These are phyloP conservation scores for Fraxinus albicans DNA, from an alignment of 305 asterid genomes.

Conservation along the genomic window DNA sequence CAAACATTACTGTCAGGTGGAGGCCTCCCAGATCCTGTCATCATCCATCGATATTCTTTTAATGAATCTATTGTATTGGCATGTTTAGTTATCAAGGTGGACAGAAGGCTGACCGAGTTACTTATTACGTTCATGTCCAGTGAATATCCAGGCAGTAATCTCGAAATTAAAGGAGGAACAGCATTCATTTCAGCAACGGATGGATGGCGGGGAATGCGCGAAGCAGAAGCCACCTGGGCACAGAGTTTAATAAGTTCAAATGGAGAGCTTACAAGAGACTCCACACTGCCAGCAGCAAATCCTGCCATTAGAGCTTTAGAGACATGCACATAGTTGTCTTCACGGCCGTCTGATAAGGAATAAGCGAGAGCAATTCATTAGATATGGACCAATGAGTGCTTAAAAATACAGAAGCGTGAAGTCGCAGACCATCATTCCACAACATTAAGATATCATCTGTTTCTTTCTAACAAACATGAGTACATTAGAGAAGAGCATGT, in stretches of 20 bases:
- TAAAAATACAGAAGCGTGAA: background rate
- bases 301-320: conserved; percentile 89
- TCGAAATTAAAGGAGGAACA: conserved; percentile 52
- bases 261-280: conserved; percentile 74
- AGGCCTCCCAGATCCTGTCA: conserved; percentile 88
- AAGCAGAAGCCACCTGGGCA: conserved; percentile 87
- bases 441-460: background rate
- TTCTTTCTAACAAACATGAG: conserved; percentile 1
- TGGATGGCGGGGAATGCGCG: conserved; percentile 39
- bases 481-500: background rate
- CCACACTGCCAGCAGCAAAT: conserved; percentile 70
- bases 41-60: conserved; percentile 96
- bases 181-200: conserved; percentile 41
- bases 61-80: conserved; percentile 54
- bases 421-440: background rate
- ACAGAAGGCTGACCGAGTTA: conserved; percentile 63
- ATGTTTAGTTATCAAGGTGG: conserved; percentile 59
- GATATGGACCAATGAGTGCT: conserved; percentile 12
- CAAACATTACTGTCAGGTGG: conserved; percentile 70
- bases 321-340: conserved; percentile 54
- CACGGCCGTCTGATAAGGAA: conserved; percentile 77
- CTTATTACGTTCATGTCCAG: conserved; percentile 54
- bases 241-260: conserved; percentile 83
- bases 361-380: conserved; percentile 19
- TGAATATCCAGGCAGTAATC: conserved; percentile 70